Percentiles rank a stretch among this genome's conserved stretches.
phyloP scores from a whole-genome alignment of 768 basidiomycete species.

The Xerocomellus intermedius region DNA sequence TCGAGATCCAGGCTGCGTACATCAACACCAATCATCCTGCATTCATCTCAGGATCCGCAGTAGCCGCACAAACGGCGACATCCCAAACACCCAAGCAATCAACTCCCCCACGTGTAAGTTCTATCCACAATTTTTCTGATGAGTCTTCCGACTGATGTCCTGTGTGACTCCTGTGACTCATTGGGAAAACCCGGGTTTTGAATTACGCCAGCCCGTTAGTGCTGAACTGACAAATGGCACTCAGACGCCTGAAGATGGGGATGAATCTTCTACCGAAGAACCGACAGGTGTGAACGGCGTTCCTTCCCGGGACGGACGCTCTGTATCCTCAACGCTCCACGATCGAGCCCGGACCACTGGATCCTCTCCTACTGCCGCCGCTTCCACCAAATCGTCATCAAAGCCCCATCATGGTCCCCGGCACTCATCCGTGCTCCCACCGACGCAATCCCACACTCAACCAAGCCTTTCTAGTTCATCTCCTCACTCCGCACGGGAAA shows the following conservation, averaged over 20 bases:
- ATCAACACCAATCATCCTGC: slow-evolving; percentile 99
- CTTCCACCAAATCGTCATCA: slow-evolving; percentile 29
- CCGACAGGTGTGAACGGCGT: slow-evolving; percentile 52
- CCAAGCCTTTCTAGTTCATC: slow-evolving; percentile 38
- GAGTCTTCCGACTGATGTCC: slow-evolving; percentile 8
- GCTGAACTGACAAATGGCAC: slow-evolving; percentile 60
- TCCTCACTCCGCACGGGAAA: slow-evolving; percentile 70
- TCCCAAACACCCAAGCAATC: slow-evolving; percentile 42
- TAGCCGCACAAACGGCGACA: slow-evolving; percentile 51
- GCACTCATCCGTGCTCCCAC: slow-evolving; percentile 30
- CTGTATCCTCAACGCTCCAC: slow-evolving; percentile 73
- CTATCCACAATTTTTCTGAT: slow-evolving; percentile 8
- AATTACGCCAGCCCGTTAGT: slow-evolving; percentile 52
- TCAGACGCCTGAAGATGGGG: slow-evolving; percentile 55
- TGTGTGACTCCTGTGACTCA: slow-evolving; percentile 15
- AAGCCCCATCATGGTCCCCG: slow-evolving; percentile 32
- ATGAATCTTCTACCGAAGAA: slow-evolving; percentile 61
- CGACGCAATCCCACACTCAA: slow-evolving; percentile 35
- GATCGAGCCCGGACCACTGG: slow-evolving; percentile 62
- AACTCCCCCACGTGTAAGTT: slow-evolving; percentile 53
- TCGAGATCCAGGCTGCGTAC: slow-evolving; percentile 96
- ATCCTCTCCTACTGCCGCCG: slow-evolving; percentile 30
- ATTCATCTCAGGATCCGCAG: slow-evolving; percentile 79
- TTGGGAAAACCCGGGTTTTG: slow-evolving; percentile 1
- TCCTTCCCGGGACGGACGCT: slow-evolving; percentile 57